Evolutionary conservation across 371 early-diverging fungal species (phyloP), one percentile per base, ranked within the genome.

Genomic region (Lichtheimia ornata): DNA sequence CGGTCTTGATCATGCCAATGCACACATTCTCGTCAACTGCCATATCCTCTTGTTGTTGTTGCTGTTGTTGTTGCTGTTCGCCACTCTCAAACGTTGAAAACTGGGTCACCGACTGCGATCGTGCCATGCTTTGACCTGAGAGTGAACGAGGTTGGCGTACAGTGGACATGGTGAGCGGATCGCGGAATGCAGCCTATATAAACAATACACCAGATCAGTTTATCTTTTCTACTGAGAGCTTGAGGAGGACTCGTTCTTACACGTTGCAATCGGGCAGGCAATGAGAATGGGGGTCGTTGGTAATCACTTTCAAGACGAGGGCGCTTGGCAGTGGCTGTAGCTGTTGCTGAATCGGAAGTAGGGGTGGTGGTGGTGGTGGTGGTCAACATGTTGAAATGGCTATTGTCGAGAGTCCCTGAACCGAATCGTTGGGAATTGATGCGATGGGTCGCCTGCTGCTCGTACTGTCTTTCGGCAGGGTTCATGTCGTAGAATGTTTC

Each of bases 1-100:
- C 81, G 0, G 81, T 69, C 22, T 63, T 70, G 4, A 81, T 52
- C 76, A 81, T 75, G 5, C 81, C 81, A 9, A 81, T 50, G 56
- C 81, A 81, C 0, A 77, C 45, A 43, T 75, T 67, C 11, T 51
- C 50, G 7, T 65, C 70, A 47, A 47, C 18, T 17, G 24, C 44
- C 45, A 20, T 47, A 4, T 58, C 47, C 41, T 58, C 50, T 17
- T 22, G 47, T 18, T 22, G 30, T 15, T 50, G 59, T 17, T 22
- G 47, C 4, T 22, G 30, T 15, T 50, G 59, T 15, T 58, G 59
- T 30, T 56, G 53, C 27, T 52, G 53, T n/a, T 52, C 49, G 11
- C 22, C 49, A 22, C 11, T 15, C 2, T 49, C 14, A 22, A 43
- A 43, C 15, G 15, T 41, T 43, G 42, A 25, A 17, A 13, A 11